Base-by-base conservation (phyloP, 1,284 basidiomycete species). In the Neotropicomus parvogracilis region DNA sequence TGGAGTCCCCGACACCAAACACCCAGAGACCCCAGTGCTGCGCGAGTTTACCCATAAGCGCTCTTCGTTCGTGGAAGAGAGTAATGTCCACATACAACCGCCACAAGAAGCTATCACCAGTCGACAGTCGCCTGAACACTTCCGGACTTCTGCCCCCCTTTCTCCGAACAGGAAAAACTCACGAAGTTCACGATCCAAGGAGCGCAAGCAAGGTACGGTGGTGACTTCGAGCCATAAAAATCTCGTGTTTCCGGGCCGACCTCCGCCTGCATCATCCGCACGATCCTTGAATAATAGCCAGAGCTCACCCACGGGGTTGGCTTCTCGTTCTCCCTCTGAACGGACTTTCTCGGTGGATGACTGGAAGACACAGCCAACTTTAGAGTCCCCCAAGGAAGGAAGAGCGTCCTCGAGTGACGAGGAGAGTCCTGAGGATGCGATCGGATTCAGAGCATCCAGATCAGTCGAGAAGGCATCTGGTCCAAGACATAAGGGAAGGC, bases 11-110 rank as follows among this genome's bases (percentile, higher is more conserved):
- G 50, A 59, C 16, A 35, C 36, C 26, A 48, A 65, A 16, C 36
- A 28, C 35, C 48, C 60, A 35, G 59, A 62, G 36, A 58, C 70
- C 41, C 77, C 81, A 4, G 69, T 83, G 17, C 62, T 86, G 41
- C 78, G 84, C 44, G 75, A 83, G 20, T 83, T 83, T 24, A 83
- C 83, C 13, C 80, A 80, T 60, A 87, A 86, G 64, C 79, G 82
- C 17, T 78, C 83, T 26, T 86, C 84, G 3, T 75, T 77, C 45
- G 76, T 86, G 41, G 75, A 82, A 59, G 73, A 71, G 46, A 78
- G 72, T 52, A 71, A 72, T 29, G 59, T 79, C 28, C 64, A 65
- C 33, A 64, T 80, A 21, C 67, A 66, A 45, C 63, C 63, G 33
- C 67, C 74, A 13, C 77, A 78, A 39, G 75, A 78, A 53, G 76